Evolutionary conservation across 306 rosid species (phyloP).

Genomic region (Gleditsia sinensis): DNA sequence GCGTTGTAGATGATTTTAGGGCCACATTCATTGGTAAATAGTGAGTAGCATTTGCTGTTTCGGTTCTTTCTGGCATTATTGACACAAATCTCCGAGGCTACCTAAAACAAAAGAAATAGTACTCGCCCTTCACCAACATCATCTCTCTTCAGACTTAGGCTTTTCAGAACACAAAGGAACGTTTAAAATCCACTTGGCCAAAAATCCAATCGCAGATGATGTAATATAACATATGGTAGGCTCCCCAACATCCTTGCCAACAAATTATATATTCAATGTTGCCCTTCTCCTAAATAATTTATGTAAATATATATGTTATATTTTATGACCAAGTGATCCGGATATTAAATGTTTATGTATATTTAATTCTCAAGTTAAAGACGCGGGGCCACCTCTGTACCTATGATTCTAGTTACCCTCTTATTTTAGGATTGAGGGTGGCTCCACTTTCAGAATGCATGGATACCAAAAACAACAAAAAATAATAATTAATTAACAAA

Average conservation of each 20-base stretch:
- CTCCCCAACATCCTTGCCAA: neutral
- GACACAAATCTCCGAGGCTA: too few species aligned
- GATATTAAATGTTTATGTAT: neutral
- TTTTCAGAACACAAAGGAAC: neutral
- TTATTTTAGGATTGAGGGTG: constrained; percentile 22
- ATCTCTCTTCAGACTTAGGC: too few species aligned
- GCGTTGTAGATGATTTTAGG: neutral
- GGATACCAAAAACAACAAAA: constrained; percentile 7
- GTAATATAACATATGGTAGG: neutral
- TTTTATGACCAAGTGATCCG: neutral
- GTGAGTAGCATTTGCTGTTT: too few species aligned
- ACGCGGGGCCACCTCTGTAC: constrained; percentile 39
- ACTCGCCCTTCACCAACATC: too few species aligned
- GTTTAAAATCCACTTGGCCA: too few species aligned
- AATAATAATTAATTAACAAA: neutral
- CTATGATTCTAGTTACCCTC: constrained; percentile 19
- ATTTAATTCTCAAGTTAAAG: neutral
- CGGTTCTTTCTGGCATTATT: too few species aligned
- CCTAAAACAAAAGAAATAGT: too few species aligned
- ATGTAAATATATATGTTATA: neutral
- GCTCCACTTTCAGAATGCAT: constrained; percentile 35
- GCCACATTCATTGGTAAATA: neutral
- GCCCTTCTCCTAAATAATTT: neutral
- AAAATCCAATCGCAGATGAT: neutral
- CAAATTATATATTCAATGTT: neutral